Conservation (phyloP, 2,329 filamentous ascomycete species). For the Aspergillus melleus region DNA sequence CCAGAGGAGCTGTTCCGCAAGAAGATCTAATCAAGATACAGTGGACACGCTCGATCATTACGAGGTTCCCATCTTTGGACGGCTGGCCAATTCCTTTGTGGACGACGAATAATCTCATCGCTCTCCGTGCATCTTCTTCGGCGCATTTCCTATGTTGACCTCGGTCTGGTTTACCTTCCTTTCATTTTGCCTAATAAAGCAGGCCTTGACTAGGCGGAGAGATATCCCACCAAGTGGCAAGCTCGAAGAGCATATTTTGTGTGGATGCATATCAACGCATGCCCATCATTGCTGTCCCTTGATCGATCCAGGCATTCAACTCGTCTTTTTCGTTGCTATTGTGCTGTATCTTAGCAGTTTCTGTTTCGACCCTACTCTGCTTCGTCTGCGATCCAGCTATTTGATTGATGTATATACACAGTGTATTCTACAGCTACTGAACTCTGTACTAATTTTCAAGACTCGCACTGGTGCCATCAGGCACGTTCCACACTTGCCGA, state of each 20-base stretch:
- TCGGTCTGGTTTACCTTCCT: background rate
- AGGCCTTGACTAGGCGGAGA: background rate
- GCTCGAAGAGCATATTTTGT: background rate
- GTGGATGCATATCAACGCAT: background rate
- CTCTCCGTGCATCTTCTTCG: background rate
- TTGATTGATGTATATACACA: constrained; percentile 2
- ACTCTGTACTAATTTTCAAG: background rate
- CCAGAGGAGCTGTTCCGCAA: background rate
- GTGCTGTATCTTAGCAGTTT: background rate
- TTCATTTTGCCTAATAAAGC: background rate
- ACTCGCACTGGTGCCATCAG: too few relatives aligned
- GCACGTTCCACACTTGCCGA: background rate
- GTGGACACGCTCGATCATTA: constrained; percentile 67
- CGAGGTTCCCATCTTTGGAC: constrained; percentile 84
- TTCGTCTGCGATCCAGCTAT: background rate
- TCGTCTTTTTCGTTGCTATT: background rate
- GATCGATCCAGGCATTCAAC: background rate
- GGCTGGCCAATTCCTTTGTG: constrained; percentile 81
- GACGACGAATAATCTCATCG: constrained; percentile 68
- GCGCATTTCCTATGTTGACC: background rate
- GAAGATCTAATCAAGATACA: constrained; percentile 29
- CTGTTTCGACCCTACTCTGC: background rate
- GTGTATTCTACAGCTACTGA: constrained; percentile 1
- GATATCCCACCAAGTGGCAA: background rate
- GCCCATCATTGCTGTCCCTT: background rate